phyloP scores from a whole-genome alignment of 345 rosid species.

The Eutrema japonicum region DNA sequence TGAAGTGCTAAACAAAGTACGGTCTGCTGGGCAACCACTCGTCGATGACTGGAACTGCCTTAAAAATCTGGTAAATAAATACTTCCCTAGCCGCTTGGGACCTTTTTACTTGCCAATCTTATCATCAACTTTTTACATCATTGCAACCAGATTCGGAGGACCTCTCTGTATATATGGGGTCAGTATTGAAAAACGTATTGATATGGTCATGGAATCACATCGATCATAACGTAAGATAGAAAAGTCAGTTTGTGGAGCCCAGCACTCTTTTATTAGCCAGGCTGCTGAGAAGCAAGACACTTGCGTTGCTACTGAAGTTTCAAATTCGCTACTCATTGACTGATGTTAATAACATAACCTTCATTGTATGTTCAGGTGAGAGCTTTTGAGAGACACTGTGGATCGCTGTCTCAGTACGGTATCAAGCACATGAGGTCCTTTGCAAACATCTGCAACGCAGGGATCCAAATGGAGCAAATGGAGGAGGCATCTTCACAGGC shows the following conservation, averaged over 20 bases:
- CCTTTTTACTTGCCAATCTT: constrained; percentile 4
- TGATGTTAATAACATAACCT: constrained; percentile 2
- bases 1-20: constrained; percentile 59
- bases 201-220: constrained; percentile 7
- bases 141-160: constrained; percentile 9
- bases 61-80: constrained; percentile 60
- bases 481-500: constrained; percentile 90
- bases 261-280: constrained; percentile 17
- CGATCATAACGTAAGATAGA: constrained; percentile 18
- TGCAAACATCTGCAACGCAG: constrained; percentile 90
- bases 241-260: constrained; percentile 31
- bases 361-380: constrained; percentile 60
- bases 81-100: not conserved
- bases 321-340: not conserved
- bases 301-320: constrained; percentile 11
- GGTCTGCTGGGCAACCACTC: constrained; percentile 81
- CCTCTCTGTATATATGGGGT: not conserved
- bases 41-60: constrained; percentile 98
- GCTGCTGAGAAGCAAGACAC: constrained; percentile 17
- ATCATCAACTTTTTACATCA: constrained; percentile 13
- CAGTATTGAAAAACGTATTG: constrained; percentile 20
- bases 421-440: constrained; percentile 96
- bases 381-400: constrained; percentile 85
- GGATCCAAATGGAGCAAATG: constrained; percentile 68
- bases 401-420: constrained; percentile 88